phyloP scores from a whole-genome alignment of 2,329 filamentous ascomycete genomes.

The Pseudocercospora fijiensis region DNA sequence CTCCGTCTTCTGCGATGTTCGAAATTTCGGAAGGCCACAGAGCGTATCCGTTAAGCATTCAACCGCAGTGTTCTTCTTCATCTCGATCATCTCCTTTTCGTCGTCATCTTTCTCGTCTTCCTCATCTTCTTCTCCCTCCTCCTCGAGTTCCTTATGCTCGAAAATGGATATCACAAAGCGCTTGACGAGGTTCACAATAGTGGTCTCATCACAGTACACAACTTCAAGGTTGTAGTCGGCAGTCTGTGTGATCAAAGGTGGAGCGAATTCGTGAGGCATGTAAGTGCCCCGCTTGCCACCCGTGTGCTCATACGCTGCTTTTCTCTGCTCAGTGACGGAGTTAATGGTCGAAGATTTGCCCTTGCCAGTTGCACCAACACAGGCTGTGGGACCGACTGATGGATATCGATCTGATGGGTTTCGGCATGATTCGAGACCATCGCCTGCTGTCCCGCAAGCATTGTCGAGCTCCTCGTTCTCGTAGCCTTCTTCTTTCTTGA shows the following conservation, averaged over 20 bases:
- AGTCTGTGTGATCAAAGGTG: neutral
- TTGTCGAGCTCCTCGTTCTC: slow-evolving; percentile 8
- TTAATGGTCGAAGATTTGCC: slow-evolving; percentile 24
- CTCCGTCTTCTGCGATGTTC: slow-evolving; percentile 1
- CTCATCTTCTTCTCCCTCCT: slow-evolving; percentile 10
- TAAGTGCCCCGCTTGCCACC: slow-evolving; percentile 20
- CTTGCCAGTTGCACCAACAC: slow-evolving; percentile 20
- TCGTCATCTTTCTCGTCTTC: slow-evolving; percentile 9
- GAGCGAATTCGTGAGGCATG: slow-evolving; percentile 10
- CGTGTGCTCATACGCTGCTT: slow-evolving; percentile 13
- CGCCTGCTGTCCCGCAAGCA: neutral
- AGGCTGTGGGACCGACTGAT: neutral
- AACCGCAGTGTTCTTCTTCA: slow-evolving; percentile 6
- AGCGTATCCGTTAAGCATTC: slow-evolving; percentile 10
- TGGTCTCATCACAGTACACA: neutral
- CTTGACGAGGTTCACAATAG: neutral
- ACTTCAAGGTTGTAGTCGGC: slow-evolving; percentile 1
- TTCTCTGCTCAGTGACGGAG: slow-evolving; percentile 7
- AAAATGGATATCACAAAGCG: neutral
- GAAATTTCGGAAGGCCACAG: slow-evolving; percentile 8
- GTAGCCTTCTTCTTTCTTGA: slow-evolving; percentile 7
- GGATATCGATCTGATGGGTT: slow-evolving; percentile 11
- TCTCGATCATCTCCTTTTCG: neutral
- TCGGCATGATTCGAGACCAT: slow-evolving; percentile 2
- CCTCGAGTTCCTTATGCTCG: neutral